Evolutionary conservation across 352 stramenopile species (phyloP).

Genomic region (Phytophthora uliginosa): DNA sequence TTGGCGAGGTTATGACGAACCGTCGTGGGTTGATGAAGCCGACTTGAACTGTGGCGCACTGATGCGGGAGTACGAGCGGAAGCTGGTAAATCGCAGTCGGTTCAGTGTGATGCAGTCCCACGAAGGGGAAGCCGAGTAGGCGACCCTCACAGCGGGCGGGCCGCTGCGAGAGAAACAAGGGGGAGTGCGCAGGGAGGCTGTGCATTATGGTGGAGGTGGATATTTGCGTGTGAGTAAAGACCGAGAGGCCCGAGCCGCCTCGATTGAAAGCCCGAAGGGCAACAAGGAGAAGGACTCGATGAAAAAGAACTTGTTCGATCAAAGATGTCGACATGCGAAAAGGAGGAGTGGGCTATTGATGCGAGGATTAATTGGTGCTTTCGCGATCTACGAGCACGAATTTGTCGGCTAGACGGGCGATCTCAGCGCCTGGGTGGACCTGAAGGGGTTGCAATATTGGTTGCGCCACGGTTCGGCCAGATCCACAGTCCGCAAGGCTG

Average conservation of each 20-base stretch:
- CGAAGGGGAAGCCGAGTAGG: no score
- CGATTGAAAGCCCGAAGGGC: neutral
- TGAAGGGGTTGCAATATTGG: neutral
- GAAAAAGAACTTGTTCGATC: neutral
- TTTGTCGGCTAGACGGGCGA: neutral
- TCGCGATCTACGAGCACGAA: neutral
- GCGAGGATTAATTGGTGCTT: neutral
- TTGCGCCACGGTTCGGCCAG: slow-evolving; percentile 4
- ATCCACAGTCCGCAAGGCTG: neutral
- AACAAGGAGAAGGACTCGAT: neutral
- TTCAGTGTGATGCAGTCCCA: no score
- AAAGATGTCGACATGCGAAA: neutral
- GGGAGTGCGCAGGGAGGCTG: neutral
- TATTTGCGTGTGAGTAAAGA: neutral
- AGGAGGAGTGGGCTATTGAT: neutral
- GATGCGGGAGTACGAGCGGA: no score
- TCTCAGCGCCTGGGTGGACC: neutral
- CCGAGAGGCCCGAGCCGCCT: no score
- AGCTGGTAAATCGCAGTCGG: no score
- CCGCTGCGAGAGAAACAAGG: no score
- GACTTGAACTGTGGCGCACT: no score
- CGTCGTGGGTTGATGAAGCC: no score
- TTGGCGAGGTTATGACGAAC: no score
- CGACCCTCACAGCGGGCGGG: no score
- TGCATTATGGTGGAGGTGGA: neutral